Base-by-base conservation (phyloP, 2,329 filamentous ascomycete species). In the Aureobasidium vineae region DNA sequence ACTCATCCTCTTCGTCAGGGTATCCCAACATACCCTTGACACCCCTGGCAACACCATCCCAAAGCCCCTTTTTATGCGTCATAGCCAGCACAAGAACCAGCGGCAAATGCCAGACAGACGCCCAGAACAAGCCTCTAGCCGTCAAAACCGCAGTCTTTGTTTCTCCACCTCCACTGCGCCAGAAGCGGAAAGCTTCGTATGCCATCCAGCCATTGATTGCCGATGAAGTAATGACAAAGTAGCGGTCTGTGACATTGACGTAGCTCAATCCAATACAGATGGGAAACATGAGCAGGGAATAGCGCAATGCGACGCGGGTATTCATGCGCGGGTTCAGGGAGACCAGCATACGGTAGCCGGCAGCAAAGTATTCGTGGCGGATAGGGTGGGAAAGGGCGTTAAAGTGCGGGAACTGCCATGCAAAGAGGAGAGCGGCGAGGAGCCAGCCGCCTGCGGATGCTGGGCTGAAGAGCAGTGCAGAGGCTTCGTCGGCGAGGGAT, bases 331-430 rank as follows among this genome's bases (percentile, higher is more conserved):
- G 91, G 75, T 98, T 94, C 6, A 90, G 88, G 88, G 93, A 98
- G 56, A 85, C 86, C 3, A 98, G 83, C 95, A 89, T 89, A 68
- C 82, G 80, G 73, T 88, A 88, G 0, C 86, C 86, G 0, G 86
- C 86, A 40, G 79, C 77, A 70, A 88, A 89, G 82, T 99, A 99
- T 76, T 99, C 95, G 10, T 96, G 88, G 23, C 92, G 85, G 68
- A 98, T 96, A 4, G 86, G 83, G 86, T 94, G 96, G 54, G 90
- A 93, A 26, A 99, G 83, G 0, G 93, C 90, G 84, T 97, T 98
- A 81, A 99, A 99, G 79, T 99, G 95, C 3, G 95, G 92, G 75
- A 99, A 98, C 75, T 99, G 94, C 95, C 95, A 99, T 15, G 92
- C 90, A 71, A 97, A 96, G 5, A 99, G 82, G 7, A 98, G 80